phyloP scores from a whole-genome alignment of 108 stramenopile species.

The Craspedostauros australis region DNA sequence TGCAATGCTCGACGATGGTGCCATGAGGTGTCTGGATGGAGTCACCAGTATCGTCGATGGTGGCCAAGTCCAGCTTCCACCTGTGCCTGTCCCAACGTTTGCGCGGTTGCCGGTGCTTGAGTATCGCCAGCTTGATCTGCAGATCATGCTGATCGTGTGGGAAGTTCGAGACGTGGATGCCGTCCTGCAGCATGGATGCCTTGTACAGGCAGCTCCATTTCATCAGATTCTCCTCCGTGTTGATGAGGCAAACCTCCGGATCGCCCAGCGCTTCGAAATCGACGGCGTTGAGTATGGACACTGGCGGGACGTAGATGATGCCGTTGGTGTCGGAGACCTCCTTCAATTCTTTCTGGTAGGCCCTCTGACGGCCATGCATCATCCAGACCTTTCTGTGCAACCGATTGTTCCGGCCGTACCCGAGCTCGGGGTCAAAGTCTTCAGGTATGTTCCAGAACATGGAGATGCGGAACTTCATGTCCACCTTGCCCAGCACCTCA shows the following conservation, averaged over 20 bases:
- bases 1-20: slow-evolving; percentile 39
- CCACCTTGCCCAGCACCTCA: slow-evolving; percentile 20
- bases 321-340: slow-evolving; percentile 3
- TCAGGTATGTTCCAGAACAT: slow-evolving; percentile 38
- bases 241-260: slow-evolving; percentile 30
- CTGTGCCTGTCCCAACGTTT: slow-evolving; percentile 38
- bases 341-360: slow-evolving; percentile 3
- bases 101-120: slow-evolving; percentile 28
- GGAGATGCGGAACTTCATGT: slow-evolving; percentile 45
- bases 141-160: slow-evolving; percentile 55
- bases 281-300: slow-evolving; percentile 45
- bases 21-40: slow-evolving; percentile 39
- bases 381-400: slow-evolving; percentile 7
- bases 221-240: slow-evolving; percentile 19
- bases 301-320: slow-evolving; percentile 35
- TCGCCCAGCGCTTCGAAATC: slow-evolving; percentile 38
- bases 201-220: slow-evolving; percentile 41
- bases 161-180: slow-evolving; percentile 36
- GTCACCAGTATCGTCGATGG: slow-evolving; percentile 28
- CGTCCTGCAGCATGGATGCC: slow-evolving; percentile 36
- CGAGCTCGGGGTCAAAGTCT: neutral
- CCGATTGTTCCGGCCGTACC: slow-evolving; percentile 5
- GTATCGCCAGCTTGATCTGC: slow-evolving; percentile 31
- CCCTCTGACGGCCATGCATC: slow-evolving; percentile 17
- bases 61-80: slow-evolving; percentile 51